Conservation (phyloP, 2,329 filamentous ascomycete genomes). For the Boeremia lycopersici region DNA sequence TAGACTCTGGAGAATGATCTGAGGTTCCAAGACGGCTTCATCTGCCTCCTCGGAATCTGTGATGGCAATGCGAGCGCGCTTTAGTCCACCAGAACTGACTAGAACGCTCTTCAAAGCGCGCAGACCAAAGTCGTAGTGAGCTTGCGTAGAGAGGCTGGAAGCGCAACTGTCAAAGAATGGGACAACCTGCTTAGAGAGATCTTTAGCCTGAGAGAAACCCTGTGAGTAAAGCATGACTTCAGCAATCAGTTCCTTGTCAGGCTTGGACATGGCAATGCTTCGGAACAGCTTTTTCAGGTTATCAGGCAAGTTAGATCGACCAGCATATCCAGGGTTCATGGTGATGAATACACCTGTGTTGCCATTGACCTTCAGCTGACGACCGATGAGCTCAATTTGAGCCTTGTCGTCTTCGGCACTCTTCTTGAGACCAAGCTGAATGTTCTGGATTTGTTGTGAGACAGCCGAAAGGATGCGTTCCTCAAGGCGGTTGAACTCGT, state of each 20-base stretch:
- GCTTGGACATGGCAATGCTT: constrained; percentile 99
- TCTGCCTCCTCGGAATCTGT: constrained; percentile 61
- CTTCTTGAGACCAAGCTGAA: constrained; percentile 92
- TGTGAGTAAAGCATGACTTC: constrained; percentile 99
- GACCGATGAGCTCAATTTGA: constrained; percentile 92
- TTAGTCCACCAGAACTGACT: constrained; percentile 94
- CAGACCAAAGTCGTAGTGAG: constrained; percentile 98
- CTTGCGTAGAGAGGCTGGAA: constrained; percentile 84
- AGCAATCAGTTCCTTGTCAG: constrained; percentile 98
- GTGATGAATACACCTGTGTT: constrained; percentile 99
- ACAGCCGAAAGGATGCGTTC: constrained; percentile 97
- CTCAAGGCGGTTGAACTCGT: constrained; percentile 99
- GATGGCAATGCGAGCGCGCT: constrained; percentile 76
- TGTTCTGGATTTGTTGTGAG: constrained; percentile 99
- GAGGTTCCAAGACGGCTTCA: constrained; percentile 82
- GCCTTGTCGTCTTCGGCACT: constrained; percentile 79
- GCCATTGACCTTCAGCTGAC: constrained; percentile 84
- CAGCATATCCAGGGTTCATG: constrained; percentile 99
- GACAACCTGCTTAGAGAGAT: constrained; percentile 91
- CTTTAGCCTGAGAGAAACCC: constrained; percentile 95
- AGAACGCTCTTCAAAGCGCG: constrained; percentile 98
- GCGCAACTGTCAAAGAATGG: constrained; percentile 97
- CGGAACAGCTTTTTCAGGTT: constrained; percentile 99
- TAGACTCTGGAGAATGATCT: constrained; percentile 98
- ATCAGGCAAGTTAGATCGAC: constrained; percentile 95